Evolutionary conservation across 2,329 filamentous ascomycete genomes (phyloP), one percentile per base, ranked within the genome.

Genomic region (Sporothrix pseudoabietina): DNA sequence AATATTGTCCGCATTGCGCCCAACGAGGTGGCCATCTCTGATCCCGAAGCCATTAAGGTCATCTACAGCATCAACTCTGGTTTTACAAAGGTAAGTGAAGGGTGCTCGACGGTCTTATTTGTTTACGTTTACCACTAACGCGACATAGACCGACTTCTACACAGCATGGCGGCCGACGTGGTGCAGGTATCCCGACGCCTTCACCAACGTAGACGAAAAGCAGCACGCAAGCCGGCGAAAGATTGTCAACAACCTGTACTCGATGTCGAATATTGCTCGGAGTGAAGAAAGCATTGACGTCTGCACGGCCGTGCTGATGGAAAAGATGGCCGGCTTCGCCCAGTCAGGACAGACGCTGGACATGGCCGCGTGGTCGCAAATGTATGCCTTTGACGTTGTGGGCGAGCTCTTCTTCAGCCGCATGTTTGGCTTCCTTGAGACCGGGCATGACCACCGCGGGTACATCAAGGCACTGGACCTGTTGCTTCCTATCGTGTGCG

Each of bases 361-460:
- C 39, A 49, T 68, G 63, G 63, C 63, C 10, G 39, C 19, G 7
- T 68, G 63, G 63, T 41, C 63, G n/a, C 63, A 68, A 16, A 49
- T 68, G 63, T 68, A 68, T 35, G 63, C 63, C 1, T 68, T 66
- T 52, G 63, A 68, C 39, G 63, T 68, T 1, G 26, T 68, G 4
- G 63, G 63, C 1, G 41, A 68, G 26, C 63, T 68, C 22, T 68
- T 68, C 22, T 68, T 68, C 63, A 68, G 63, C 41, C 63, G 63
- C 44, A 68, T 68, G 63, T 68, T 68, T 68, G 63, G 63, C 63
- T 68, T 68, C 12, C 3, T 68, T 41, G 63, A 41, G 26, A n/a
- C 63, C 26, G 63, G 39, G 4, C 41, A 52, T 16, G 63, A 68
- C 63, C 63, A 68, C 41, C 44, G 63, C 10, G 63, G 63, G 10